A percentile compares a stretch with the other conserved stretches of the same genome.
Evolutionary conservation across 1,284 basidiomycete species (phyloP).

Genomic region (Microbotryum intermedium): DNA sequence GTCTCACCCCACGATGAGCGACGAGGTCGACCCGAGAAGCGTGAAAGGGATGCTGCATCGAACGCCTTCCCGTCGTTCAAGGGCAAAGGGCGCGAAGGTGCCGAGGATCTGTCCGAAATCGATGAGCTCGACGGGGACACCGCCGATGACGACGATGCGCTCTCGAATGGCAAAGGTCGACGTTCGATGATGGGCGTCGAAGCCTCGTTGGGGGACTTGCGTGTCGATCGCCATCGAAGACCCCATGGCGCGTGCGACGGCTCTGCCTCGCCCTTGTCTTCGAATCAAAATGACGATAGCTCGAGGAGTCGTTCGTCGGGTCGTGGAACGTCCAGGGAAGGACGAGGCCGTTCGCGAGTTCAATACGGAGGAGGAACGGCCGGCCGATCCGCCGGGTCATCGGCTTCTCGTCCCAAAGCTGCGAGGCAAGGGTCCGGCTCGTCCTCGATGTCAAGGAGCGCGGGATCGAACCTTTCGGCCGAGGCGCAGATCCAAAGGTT

Average conservation of each 20-base stretch:
- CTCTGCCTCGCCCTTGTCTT: too few relatives aligned
- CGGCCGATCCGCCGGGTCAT: neutral
- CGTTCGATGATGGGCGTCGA: constrained; percentile 25
- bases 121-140: constrained; percentile 16
- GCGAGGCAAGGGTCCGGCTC: constrained; percentile 4
- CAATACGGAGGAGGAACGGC: constrained; percentile 17
- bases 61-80: neutral
- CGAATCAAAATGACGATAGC: too few relatives aligned
- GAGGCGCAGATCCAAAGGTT: constrained; percentile 26
- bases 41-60: constrained; percentile 8
- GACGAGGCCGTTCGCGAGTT: constrained; percentile 10
- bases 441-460: neutral
- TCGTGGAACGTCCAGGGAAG: neutral
- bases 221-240: constrained; percentile 3
- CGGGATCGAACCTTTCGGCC: constrained; percentile 1
- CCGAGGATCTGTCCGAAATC: constrained; percentile 19
- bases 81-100: constrained; percentile 18
- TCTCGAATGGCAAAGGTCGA: neutral
- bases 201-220: constrained; percentile 17
- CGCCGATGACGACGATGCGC: constrained; percentile 6
- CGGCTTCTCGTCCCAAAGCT: too few relatives aligned
- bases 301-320: too few relatives aligned
- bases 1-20: constrained; percentile 15
- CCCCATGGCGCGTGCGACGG: too few relatives aligned
- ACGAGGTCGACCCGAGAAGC: constrained; percentile 20